Percentiles rank a stretch among this genome's conserved stretches.
Conservation (phyloP, 495 filamentous ascomycete species). For the Aspergillus hancockii region DNA sequence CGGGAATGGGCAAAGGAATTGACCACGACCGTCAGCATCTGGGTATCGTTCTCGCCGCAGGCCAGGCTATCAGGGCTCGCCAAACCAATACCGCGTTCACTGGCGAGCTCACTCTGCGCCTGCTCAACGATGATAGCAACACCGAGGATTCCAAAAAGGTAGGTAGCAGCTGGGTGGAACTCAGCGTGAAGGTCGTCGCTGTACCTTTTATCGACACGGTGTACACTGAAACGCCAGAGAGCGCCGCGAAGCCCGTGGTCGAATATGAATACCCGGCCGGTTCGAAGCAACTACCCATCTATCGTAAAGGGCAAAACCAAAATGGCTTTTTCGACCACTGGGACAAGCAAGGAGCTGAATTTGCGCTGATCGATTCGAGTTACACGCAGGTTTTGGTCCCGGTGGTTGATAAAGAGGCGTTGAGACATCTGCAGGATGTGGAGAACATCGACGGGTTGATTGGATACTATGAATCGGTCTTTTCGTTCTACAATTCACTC, state of each 20-base stretch:
- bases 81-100: slow-evolving; percentile 7
- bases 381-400: slow-evolving; percentile 1
- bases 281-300: not conserved
- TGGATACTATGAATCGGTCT: slow-evolving; percentile 4
- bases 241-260: not conserved
- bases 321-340: not conserved
- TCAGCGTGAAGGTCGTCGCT: not conserved
- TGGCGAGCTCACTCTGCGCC: not conserved
- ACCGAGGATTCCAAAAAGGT: slow-evolving; percentile 5
- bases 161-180: not conserved
- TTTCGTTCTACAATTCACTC: slow-evolving; percentile 3
- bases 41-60: slow-evolving; percentile 2
- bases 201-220: slow-evolving; percentile 6
- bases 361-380: not conserved
- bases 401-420: not conserved
- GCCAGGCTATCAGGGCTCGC: slow-evolving; percentile 5
- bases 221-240: not conserved
- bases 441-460: slow-evolving; percentile 7
- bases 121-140: slow-evolving; percentile 2
- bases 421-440: not conserved
- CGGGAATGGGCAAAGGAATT: slow-evolving; percentile 6
- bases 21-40: slow-evolving; percentile 6
- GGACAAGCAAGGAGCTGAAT: not conserved
- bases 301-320: not conserved
- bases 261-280: slow-evolving; percentile 3